Evolutionary conservation across 768 basidiomycete genomes (phyloP), one percentile per base, ranked within the genome.

Genomic region (Pleurotus tuoliensis): DNA sequence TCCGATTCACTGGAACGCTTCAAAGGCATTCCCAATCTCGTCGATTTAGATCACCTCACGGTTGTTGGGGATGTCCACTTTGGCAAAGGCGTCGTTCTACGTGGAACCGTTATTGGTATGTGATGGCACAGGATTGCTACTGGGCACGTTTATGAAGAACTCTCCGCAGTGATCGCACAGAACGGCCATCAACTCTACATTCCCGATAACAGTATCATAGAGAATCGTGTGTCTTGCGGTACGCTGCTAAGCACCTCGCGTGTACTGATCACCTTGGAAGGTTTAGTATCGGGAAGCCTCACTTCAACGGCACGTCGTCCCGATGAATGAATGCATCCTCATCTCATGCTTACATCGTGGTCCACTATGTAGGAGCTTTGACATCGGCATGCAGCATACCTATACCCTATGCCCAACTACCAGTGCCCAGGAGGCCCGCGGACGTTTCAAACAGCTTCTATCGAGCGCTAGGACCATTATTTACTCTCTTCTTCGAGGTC

Each of bases 21-120:
- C 84, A 91, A 92, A 80, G 90, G 88, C 70, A 94, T 96, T 64
- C 94, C 94, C 25, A 83, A 84, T 66, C 89, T 97, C 62, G 72
- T 92, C 59, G 94, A 97, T 67, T 78, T 96, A 61, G 95, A 97
- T 71, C 94, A 97, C 72, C 79, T 97, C 71, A 97, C 95, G 9
- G 92, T 97, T 40, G 85, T 89, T 43, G 94, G 92, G 43, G 90
- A 95, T 69, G 92, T 95, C 34, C 84, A 86, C 76, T 94, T 95
- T 70, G 92, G 93, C 18, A 84, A 88, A 57, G 88, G 88, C 64
- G 86, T 92, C 38, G 90, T 88, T 22, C 79, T 96, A 43, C 84
- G 89, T 20, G 93, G 94, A 4, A 96, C 93, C 37, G 93, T 95
- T 64, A 94, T 96, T 62, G 79, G 41, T 44, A 13, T 7, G 41